A percentile compares a stretch with the other conserved stretches of the same genome.
Conservation (phyloP, 73 alveolate species). For the Tetrahymena thermophila region DNA sequence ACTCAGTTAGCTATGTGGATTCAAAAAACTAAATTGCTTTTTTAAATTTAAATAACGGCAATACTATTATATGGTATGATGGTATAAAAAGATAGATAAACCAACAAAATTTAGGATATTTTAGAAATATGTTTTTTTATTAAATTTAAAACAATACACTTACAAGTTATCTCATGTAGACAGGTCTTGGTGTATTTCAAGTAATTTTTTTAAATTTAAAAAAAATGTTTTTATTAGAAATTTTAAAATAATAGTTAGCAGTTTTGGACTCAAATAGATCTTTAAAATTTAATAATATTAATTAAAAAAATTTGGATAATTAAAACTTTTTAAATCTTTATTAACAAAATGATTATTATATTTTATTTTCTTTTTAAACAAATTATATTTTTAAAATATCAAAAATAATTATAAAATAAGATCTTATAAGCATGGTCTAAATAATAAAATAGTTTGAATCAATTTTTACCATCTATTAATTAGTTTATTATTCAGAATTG, state of each 20-base stretch:
- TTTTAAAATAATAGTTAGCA: not conserved
- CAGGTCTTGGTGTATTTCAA: no score
- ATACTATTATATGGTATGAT: not conserved
- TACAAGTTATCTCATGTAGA: no score
- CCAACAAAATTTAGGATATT: not conserved
- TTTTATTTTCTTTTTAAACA: not conserved
- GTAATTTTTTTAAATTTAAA: no score
- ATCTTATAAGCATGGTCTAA: not conserved
- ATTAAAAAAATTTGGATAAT: not conserved
- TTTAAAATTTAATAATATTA: no score
- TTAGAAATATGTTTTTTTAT: no score
- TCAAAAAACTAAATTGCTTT: not conserved
- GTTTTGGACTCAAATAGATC: not conserved
- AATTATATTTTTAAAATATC: not conserved
- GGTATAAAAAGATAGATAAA: not conserved
- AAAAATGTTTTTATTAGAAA: no score
- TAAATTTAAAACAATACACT: not conserved
- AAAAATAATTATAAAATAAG: not conserved
- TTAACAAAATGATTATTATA: not conserved
- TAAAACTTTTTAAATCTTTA: no score
- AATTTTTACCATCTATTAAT: no score
- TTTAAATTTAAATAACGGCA: no score
- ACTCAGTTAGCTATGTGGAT: not conserved
- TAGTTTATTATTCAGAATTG: not conserved
- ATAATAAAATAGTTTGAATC: no score